phyloP scores from a whole-genome alignment of 1,139 yeast genomes.

The Blastobotrys arbuscula region DNA sequence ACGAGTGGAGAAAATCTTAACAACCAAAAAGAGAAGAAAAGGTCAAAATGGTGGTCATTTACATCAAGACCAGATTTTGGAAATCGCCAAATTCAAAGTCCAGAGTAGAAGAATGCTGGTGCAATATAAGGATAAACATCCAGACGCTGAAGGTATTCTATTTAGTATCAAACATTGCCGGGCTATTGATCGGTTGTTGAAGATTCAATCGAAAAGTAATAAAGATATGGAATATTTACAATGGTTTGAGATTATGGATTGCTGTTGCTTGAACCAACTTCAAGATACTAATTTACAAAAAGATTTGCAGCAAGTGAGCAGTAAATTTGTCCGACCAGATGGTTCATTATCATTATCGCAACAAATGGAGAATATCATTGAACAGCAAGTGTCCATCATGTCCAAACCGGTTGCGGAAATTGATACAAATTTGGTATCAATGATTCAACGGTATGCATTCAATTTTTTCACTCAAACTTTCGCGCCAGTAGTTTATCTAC shows the following conservation, averaged over 20 bases:
- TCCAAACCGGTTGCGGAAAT: not conserved
- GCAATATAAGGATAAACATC: not conserved
- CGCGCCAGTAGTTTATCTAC: constrained; percentile 5
- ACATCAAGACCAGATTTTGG: not conserved
- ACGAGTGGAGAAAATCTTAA: not conserved
- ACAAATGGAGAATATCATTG: not conserved
- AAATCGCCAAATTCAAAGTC: not conserved
- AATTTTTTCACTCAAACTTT: constrained; percentile 4
- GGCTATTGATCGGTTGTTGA: constrained; percentile 3
- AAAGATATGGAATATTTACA: not conserved
- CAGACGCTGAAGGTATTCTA: not conserved
- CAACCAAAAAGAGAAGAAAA: not conserved
- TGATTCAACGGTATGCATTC: constrained; percentile 3
- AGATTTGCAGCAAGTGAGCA: not conserved
- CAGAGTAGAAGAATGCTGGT: not conserved
- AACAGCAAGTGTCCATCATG: not conserved
- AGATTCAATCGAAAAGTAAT: not conserved
- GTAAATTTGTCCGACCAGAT: not conserved
- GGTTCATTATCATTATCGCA: not conserved
- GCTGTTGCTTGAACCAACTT: constrained; percentile 1
- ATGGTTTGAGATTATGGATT: constrained; percentile 7
- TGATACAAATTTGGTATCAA: not conserved
- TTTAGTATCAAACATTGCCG: constrained; percentile 5
- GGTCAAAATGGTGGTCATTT: not conserved
- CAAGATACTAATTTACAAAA: constrained; percentile 1